phyloP scores from a whole-genome alignment of 2,329 filamentous ascomycete genomes.

The Botrytis elliptica region DNA sequence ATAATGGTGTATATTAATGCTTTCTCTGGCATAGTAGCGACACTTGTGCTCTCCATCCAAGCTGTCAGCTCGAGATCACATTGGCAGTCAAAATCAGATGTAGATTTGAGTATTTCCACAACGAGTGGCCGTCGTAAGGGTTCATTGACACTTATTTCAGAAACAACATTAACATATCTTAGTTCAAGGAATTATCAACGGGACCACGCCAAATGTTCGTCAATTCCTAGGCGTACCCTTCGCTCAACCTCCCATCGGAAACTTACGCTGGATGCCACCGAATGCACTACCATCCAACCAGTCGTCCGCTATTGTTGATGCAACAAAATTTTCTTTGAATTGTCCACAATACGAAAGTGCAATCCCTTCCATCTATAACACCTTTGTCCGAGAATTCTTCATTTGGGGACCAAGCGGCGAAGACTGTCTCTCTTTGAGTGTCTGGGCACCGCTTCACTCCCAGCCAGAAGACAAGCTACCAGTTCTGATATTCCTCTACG shows the following conservation, averaged over 20 bases:
- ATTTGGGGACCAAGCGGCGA: conserved; percentile 25
- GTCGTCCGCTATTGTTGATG: background rate
- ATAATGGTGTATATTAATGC: background rate
- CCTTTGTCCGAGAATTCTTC: conserved; percentile 15
- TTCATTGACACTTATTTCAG: background rate
- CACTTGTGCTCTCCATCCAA: background rate
- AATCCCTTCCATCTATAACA: background rate
- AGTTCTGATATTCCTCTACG: conserved; percentile 34
- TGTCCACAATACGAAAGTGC: background rate
- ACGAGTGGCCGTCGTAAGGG: background rate
- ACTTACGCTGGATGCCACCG: background rate
- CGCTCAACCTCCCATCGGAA: background rate
- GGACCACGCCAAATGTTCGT: background rate
- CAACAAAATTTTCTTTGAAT: background rate
- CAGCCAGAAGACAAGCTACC: conserved; percentile 46
- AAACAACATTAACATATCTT: background rate
- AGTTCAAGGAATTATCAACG: background rate
- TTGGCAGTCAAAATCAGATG: background rate
- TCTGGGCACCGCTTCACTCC: conserved; percentile 30
- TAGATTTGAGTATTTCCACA: background rate
- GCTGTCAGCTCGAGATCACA: background rate
- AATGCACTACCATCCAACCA: background rate
- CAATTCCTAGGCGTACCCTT: background rate
- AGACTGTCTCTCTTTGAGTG: conserved; percentile 35
- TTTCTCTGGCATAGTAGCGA: background rate